phyloP scores from a whole-genome alignment of 345 rosid genomes.

The Pistacia vera region DNA sequence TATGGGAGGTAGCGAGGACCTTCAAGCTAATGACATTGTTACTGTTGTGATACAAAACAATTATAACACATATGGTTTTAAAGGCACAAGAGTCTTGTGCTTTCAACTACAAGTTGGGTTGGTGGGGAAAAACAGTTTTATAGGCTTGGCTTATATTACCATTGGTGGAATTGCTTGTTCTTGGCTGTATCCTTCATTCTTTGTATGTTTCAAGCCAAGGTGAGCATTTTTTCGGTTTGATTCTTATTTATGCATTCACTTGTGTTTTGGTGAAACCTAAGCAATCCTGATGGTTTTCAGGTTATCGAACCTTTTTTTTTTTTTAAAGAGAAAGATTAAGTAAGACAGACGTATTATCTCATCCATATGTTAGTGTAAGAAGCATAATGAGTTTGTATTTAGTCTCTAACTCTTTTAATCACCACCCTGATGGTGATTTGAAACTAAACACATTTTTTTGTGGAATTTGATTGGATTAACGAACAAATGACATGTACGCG shows the following conservation, averaged over 20 bases:
- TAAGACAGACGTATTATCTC: no score
- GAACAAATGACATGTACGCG: no score
- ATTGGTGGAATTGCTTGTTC: constrained; percentile 49
- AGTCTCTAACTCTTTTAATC: no score
- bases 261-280: no score
- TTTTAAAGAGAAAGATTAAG: no score
- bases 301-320: neutral
- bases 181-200: constrained; percentile 46
- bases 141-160: constrained; percentile 43
- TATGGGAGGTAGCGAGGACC: constrained; percentile 18
- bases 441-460: no score
- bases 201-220: constrained; percentile 55
- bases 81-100: constrained; percentile 52
- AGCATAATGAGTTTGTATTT: no score
- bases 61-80: constrained; percentile 51
- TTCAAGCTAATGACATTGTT: constrained; percentile 25
- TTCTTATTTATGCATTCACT: neutral
- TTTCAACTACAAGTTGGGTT: constrained; percentile 57
- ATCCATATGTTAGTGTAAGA: no score
- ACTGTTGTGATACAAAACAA: constrained; percentile 45
- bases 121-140: constrained; percentile 57
- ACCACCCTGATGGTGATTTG: no score
- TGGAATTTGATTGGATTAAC: no score
- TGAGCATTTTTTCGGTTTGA: constrained; percentile 16
- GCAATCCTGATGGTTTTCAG: neutral